Evolutionary conservation across 2,329 filamentous ascomycete genomes (phyloP).

Genomic region (Metarhizium anisopliae): DNA sequence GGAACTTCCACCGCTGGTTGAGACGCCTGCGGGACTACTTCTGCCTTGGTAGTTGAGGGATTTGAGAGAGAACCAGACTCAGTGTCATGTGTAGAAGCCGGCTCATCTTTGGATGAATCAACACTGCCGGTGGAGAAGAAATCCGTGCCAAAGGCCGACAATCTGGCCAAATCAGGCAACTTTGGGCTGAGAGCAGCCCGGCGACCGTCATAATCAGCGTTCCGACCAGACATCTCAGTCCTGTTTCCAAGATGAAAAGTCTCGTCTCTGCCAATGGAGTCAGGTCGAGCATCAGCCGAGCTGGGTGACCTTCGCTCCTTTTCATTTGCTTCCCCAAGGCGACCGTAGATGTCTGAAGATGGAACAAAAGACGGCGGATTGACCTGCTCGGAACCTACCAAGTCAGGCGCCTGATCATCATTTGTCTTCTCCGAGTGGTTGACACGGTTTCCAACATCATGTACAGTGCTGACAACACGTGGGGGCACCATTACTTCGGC

Average conservation of each 20-base stretch:
- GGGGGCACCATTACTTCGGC: not conserved
- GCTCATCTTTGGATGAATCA: not conserved
- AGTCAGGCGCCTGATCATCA: not conserved
- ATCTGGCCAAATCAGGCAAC: conserved; percentile 46
- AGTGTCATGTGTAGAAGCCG: not conserved
- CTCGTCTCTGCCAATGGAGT: conserved; percentile 1
- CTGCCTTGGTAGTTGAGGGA: not conserved
- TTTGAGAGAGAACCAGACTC: not conserved
- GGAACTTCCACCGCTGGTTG: not conserved
- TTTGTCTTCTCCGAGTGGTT: not conserved
- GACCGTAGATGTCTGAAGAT: conserved; percentile 69
- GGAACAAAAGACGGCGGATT: conserved; percentile 48
- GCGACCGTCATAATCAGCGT: conserved; percentile 5
- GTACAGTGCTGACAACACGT: too few species aligned
- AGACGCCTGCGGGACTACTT: not conserved
- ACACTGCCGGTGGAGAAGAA: conserved; percentile 34
- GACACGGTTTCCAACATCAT: not conserved
- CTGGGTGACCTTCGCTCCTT: conserved; percentile 18
- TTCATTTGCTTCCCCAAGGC: conserved; percentile 57
- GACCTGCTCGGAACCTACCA: not conserved
- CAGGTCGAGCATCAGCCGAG: not conserved
- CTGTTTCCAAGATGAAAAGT: not conserved
- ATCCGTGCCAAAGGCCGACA: conserved; percentile 53
- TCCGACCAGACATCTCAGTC: not conserved
- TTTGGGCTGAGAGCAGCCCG: conserved; percentile 44